Base-by-base conservation (phyloP, 2,329 filamentous ascomycete genomes). In the Paecilomyces formosus region DNA sequence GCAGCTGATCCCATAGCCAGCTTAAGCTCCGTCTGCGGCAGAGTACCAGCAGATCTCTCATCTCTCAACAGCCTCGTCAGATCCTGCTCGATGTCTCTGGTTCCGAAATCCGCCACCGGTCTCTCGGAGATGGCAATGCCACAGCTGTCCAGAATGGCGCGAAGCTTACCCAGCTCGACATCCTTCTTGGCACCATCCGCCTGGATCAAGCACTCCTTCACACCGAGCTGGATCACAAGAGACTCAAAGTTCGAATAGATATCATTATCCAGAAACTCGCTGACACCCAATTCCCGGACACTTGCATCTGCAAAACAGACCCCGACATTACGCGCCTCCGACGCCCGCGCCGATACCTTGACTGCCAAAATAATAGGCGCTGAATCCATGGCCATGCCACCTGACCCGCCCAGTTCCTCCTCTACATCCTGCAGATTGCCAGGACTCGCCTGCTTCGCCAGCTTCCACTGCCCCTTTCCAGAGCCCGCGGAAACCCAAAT, bases 241-340 rank as follows among this genome's bases (percentile, higher is more conserved):
- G 92, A 92, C 76, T 99, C 94, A 65, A 99, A 95, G 73, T 99
- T 99, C 56, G 93, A 97, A 78, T 95, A 99, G 9, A 97, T 81
- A 71, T 99, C 94, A 70, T 97, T 99, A 80, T 99, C 94, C n/a
- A 96, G 84, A 64, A 99, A 99, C 71, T 99, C 95, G 79, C 90
- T 96, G 57, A 99, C 92, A 8, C 94, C 94, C 2, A 99, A 82
- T 78, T 99, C 94, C 55, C 94, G 84, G 26, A 97, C 93, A 64
- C 91, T 97, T 0, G 95, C 94, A 79, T 99, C 94, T 7, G 94
- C 95, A 71, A 99, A 99, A 76, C 94, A 97, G 4, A 99, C 93
- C 8, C 94, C 94, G 0, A 99, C 88, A 63, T 84, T 90, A 53
- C 94, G 84, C 5, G 88, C 90, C 72, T 97, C 93, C 0, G 84